Base-by-base conservation (phyloP, 768 basidiomycete species). In the Boletus rex-veris region DNA sequence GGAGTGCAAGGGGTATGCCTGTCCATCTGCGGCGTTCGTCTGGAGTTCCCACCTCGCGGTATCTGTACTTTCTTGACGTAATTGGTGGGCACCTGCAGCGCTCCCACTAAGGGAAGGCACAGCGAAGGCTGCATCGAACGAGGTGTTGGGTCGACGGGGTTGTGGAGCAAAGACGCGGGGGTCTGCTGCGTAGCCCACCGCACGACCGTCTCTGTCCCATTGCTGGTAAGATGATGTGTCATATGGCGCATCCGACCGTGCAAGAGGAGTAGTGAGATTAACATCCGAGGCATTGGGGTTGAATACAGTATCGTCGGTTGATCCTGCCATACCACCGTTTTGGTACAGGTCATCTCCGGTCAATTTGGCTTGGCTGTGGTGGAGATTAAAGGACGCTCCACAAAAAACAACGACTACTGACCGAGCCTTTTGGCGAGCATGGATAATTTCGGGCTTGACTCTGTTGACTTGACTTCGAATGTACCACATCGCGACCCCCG, bases 401-500 rank as follows among this genome's bases (percentile, higher is more conserved):
- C 52, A 11, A 30, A 15, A n/a, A 18, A 26, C 42, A 28, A 28
- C 7, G 28, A 38, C 30, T 26, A 68, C 68, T 61, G 55, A 88
- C 84, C 88, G 76, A 14, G 85, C 85, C 66, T 90, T 89, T 42
- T 87, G 80, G 37, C 85, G 74, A 11, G 77, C 81, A 53, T 88
- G 81, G 48, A 91, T 83, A n/a, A 90, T 78, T 4, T 72, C 66
- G 5, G 82, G 80, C 63, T 89, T 90, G 35, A 77, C 82, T 49
- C 75, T 72, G 68, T 84, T 81, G 81, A 96, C 90, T 68, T 83
- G 65, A 48, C 69, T 77, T 58, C 80, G 80, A 60, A 96, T 90
- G 66, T 88, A 95, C 89, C 90, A 94, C 77, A 88, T 86, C 0
- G 93, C 88, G 24, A 73, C 67, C 48, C 89, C 43, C 0, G 93